Conservation (phyloP, 2,329 filamentous ascomycete species). For the Dactylella cylindrospora region DNA sequence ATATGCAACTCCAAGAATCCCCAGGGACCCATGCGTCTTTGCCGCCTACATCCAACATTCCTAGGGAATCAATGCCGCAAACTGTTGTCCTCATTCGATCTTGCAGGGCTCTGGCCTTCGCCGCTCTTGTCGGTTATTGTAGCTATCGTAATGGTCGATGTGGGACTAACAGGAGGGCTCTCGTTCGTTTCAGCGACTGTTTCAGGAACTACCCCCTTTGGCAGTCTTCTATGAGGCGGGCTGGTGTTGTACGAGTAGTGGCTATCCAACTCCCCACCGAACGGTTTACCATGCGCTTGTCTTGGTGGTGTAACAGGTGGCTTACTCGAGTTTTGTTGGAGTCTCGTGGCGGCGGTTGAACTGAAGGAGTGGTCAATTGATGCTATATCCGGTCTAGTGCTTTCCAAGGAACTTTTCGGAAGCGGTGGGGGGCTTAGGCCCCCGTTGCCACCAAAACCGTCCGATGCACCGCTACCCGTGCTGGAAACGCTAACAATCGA, state of each 20-base stretch:
- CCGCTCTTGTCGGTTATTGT: slow-evolving; percentile 23
- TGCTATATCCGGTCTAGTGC: slow-evolving; percentile 9
- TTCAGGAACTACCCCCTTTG: slow-evolving; percentile 28
- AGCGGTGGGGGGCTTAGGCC: slow-evolving; percentile 34
- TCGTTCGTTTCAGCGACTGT: slow-evolving; percentile 25
- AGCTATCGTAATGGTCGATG: slow-evolving; percentile 11
- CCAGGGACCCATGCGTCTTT: no score
- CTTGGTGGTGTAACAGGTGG: slow-evolving; percentile 33
- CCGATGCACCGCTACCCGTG: slow-evolving; percentile 35
- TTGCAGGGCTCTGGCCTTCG: slow-evolving; percentile 15
- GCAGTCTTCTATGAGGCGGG: slow-evolving; percentile 7
- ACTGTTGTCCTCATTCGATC: background rate
- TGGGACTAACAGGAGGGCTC: slow-evolving; percentile 22
- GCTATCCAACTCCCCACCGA: background rate
- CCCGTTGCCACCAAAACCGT: slow-evolving; percentile 30
- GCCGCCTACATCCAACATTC: no score
- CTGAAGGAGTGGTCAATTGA: slow-evolving; percentile 4
- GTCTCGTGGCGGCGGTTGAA: slow-evolving; percentile 3
- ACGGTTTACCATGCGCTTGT: slow-evolving; percentile 21
- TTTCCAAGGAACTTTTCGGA: slow-evolving; percentile 37
- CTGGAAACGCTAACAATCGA: slow-evolving; percentile 40
- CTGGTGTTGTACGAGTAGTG: background rate
- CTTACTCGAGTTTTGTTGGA: slow-evolving; percentile 8
- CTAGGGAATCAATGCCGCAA: slow-evolving; percentile 2
- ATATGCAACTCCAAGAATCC: no score